phyloP scores from a whole-genome alignment of 2,329 filamentous ascomycete species.

The Cyclaneusma minus region DNA sequence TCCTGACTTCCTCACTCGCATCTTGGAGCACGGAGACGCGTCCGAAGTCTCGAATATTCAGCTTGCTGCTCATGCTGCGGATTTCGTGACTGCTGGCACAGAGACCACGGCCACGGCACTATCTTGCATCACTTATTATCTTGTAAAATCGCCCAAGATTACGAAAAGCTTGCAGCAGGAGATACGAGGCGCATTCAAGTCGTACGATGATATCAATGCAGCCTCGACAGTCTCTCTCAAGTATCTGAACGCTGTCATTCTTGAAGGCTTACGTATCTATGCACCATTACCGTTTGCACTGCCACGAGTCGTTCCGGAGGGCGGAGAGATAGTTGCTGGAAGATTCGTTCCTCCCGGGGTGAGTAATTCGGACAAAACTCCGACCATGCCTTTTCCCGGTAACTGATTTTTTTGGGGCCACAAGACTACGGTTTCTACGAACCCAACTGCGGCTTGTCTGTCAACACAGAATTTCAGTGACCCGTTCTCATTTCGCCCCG shows the following conservation, averaged over 20 bases:
- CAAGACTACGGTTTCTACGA: constrained; percentile 9
- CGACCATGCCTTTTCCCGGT: not conserved
- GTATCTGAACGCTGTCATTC: constrained; percentile 21
- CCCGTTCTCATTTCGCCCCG: constrained; percentile 8
- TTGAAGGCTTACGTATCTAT: constrained; percentile 20
- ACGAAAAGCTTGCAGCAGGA: not conserved
- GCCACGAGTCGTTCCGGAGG: constrained; percentile 5
- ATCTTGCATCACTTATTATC: constrained; percentile 8
- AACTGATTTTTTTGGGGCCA: not conserved
- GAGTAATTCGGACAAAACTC: not conserved
- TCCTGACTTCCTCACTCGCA: constrained; percentile 4
- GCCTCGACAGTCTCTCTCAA: constrained; percentile 1
- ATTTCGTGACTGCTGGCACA: constrained; percentile 10
- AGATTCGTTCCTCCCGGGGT: constrained; percentile 7
- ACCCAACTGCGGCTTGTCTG: constrained; percentile 9
- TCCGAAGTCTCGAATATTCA: not conserved
- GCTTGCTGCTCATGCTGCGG: constrained; percentile 16
- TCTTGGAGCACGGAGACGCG: constrained; percentile 1
- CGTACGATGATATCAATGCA: not conserved
- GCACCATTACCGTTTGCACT: constrained; percentile 9
- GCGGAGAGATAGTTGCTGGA: constrained; percentile 7
- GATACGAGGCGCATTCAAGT: not conserved
- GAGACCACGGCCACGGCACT: constrained; percentile 19
- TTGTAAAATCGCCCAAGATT: not conserved
- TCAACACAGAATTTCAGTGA: constrained; percentile 5